Percentiles rank a stretch among this genome's conserved stretches.
Evolutionary conservation across 1,284 basidiomycete genomes (phyloP).

Genomic region (Ceratobasidium sp.): DNA sequence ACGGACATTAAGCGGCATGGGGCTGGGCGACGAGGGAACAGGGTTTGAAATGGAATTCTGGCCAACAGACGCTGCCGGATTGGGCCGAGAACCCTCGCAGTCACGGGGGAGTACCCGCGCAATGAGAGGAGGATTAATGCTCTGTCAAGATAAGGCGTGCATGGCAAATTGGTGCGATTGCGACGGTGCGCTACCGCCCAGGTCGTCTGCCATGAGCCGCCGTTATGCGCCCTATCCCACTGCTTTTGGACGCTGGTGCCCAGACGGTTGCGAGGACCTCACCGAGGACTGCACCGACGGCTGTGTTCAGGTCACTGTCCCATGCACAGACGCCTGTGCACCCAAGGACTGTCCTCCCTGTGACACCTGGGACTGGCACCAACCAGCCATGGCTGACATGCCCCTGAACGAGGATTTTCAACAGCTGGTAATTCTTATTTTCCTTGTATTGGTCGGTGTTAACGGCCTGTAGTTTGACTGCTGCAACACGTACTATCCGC

Average conservation of each 20-base stretch:
- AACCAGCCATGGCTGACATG: not conserved
- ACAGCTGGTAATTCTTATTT: constrained; percentile 29
- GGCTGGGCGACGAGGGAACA: not conserved
- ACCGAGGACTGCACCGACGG: constrained; percentile 30
- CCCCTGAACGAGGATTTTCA: constrained; percentile 3
- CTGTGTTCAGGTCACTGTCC: constrained; percentile 32
- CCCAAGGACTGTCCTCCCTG: constrained; percentile 20
- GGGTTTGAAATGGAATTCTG: not conserved
- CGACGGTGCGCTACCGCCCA: not conserved
- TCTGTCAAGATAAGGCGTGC: constrained; percentile 18
- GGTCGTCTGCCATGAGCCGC: constrained; percentile 3
- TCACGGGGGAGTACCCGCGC: constrained; percentile 18
- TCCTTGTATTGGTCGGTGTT: not conserved
- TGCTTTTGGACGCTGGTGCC: not conserved
- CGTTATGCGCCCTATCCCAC: not conserved
- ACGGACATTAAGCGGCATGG: no score
- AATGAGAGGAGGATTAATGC: constrained; percentile 8
- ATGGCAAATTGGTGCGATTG: not conserved
- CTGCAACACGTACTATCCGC: constrained; percentile 34
- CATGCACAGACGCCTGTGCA: constrained; percentile 20
- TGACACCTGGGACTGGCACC: constrained; percentile 16
- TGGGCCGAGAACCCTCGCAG: constrained; percentile 33
- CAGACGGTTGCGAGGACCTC: constrained; percentile 25
- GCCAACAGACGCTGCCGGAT: not conserved
- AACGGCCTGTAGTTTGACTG: constrained; percentile 8